Evolutionary conservation across 129 eudicot genomes (phyloP), one percentile per base, ranked within the genome.

Genomic region (Chrysanthemum makinoi): DNA sequence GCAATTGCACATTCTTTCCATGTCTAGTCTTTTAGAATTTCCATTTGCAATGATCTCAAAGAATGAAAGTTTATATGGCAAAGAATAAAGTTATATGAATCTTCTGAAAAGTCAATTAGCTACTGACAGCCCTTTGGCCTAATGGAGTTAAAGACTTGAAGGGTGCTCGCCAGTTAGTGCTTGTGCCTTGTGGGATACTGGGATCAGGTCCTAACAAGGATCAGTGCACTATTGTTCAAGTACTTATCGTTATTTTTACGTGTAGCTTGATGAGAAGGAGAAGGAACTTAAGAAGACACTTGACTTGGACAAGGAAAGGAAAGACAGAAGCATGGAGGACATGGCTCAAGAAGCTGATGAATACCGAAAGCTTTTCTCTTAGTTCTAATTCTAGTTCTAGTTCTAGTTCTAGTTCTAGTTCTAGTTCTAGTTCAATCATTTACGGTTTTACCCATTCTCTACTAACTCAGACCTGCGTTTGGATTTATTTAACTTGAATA

Each of bases 271-370:
- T 80, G 86, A 44, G 81, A 93, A 93, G 88, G 98, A 93, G 85
- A 93, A 79, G 81, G 96, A 87, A 79, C 77, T 93, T 49, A 90
- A 88, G 83, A 78, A 84, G 78, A 88, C 76, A 64, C 94, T 93
- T 13, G 96, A 93, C 77, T 82, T 93, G 79, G 95, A 93, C 66
- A 87, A 81, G 80, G 98, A 89, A 76, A 87, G 98, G 79, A 93
- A 82, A 65, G 98, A 93, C 73, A 82, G 98, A 80, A 85, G 80
- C 86, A 70, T 84, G 75, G 96, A 87, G 70, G 98, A 93, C 81
- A 93, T 84, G 98, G 88, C 88, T 75, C 81, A 79, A 54, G 98
- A 93, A 80, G 98, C 98, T 4, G 88, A 76, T 14, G 83, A 83
- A 65, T 89, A 92, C 81, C 69, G 95, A 72, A 86, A 80, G 77